Evolutionary conservation across 1,139 yeast species (phyloP).

Genomic region (Kodamaea derodonti): DNA sequence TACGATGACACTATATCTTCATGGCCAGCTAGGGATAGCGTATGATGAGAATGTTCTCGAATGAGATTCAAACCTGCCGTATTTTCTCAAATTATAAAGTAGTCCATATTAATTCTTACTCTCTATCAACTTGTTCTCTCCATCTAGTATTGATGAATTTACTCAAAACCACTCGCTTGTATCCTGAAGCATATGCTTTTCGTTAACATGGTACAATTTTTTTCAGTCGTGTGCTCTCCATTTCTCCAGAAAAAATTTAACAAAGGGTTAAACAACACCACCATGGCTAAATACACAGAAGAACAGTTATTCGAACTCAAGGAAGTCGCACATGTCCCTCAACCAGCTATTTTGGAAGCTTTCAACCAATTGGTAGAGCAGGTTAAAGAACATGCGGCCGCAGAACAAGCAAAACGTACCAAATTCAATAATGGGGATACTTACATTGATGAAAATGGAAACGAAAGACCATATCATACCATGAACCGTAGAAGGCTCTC

Average conservation of each 20-base stretch:
- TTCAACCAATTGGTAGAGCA: slow-evolving; percentile 65
- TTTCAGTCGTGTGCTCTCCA: neutral
- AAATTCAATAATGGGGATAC: slow-evolving; percentile 45
- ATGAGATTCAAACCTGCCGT: no score
- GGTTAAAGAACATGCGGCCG: slow-evolving; percentile 47
- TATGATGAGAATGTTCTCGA: no score
- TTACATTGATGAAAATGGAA: slow-evolving; percentile 45
- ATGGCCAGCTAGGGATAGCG: no score
- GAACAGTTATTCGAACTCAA: slow-evolving; percentile 61
- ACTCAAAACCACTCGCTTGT: neutral
- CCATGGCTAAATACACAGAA: slow-evolving; percentile 63
- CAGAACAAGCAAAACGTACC: slow-evolving; percentile 28
- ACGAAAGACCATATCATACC: slow-evolving; percentile 46
- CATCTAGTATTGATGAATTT: no score
- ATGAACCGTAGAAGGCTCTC: slow-evolving; percentile 62
- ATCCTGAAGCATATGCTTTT: neutral
- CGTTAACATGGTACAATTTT: neutral
- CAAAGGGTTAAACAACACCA: slow-evolving; percentile 4
- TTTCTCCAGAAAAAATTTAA: slow-evolving; percentile 4
- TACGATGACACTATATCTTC: no score
- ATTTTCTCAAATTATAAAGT: no score
- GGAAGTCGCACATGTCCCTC: slow-evolving; percentile 55
- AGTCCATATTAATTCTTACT: no score
- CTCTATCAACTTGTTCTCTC: no score
- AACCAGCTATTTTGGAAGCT: slow-evolving; percentile 58